Evolutionary conservation across 192 early-diverging fungal species (phyloP).

Genomic region (Coemansia sp.): DNA sequence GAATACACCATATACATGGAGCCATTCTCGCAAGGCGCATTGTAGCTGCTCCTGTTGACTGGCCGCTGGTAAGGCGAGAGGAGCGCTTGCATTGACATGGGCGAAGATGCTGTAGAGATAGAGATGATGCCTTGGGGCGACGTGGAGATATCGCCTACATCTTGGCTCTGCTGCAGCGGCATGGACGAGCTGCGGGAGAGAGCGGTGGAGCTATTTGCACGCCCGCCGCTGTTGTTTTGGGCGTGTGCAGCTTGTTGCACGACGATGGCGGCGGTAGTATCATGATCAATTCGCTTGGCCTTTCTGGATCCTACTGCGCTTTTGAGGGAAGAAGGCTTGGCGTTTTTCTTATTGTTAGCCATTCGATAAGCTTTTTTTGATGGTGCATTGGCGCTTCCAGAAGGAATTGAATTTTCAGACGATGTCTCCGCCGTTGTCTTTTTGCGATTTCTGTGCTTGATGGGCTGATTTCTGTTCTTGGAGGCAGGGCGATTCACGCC

Average conservation of each 20-base stretch:
- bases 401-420: background rate
- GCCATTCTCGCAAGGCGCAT: conserved; percentile 7
- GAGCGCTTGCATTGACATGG: conserved; percentile 10
- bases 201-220: background rate
- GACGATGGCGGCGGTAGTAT: background rate
- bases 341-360: background rate
- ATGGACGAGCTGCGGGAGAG: conserved; percentile 39
- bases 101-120: background rate
- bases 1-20: background rate
- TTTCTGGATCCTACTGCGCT: background rate
- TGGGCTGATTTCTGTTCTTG: conserved; percentile 62
- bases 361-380: background rate
- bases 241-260: background rate
- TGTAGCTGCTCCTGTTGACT: background rate
- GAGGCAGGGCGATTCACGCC: conserved; percentile 69
- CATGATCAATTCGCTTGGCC: background rate
- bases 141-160: conserved; percentile 3
- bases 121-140: background rate
- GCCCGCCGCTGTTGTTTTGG: background rate
- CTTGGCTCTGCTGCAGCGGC: conserved; percentile 17
- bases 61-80: conserved; percentile 1
- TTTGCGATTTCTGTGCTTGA: conserved; percentile 68
- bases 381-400: conserved; percentile 2
- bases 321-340: background rate
- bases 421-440: conserved; percentile 3